Base-by-base conservation (phyloP, 495 filamentous ascomycete genomes). In the Neurospora sp. region DNA sequence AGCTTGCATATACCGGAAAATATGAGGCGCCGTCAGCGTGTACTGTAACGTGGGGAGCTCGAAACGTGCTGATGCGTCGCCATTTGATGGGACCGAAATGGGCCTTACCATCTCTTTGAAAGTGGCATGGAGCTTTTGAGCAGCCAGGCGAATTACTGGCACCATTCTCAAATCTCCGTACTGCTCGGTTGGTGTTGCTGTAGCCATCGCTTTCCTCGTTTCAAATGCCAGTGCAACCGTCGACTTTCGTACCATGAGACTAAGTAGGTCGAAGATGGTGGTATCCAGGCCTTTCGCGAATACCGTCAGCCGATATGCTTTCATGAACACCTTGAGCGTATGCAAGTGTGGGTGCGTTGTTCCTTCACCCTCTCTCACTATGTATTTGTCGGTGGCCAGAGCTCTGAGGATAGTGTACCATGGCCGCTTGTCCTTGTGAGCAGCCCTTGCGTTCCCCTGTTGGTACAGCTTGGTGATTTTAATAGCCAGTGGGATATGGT, bases 1-100 rank as follows among this genome's bases (percentile, higher is more conserved):
- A 20, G 80, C 77, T 39, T 76, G 71, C 80, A 85, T 84, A 69
- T 83, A 85, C 10, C 73, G 59, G 47, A 78, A 77, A 3, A 84
- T 16, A 35, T 81, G 77, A 8, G 69, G 71, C n/a, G 79, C 76
- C 3, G 74, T 70, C 37, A 84, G 71, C 18, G 75, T 70, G 47
- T 79, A 76, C 22, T 76, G 68, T 1, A 76, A 76, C 39, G 74
- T 69, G 2, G 69, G 31, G 10, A 77, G 45, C 22, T 68, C 71
- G 45, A 78, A 73, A 4, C 65, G 5, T 18, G 44, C 27, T 16
- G 27, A 35, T n/a, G 53, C 20, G 53, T 20, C 14, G 9, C 74
- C 74, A 8, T 70, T 39, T 3, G 20, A n/a, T 6, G 35, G n/a
- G 71, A 38, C 44, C 35, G 53, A 20, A 9, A 45, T 45, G 42